Percentiles rank a stretch among this genome's conserved stretches.
Evolutionary conservation across 2,329 filamentous ascomycete genomes (phyloP).

Genomic region (Microsporum canis): DNA sequence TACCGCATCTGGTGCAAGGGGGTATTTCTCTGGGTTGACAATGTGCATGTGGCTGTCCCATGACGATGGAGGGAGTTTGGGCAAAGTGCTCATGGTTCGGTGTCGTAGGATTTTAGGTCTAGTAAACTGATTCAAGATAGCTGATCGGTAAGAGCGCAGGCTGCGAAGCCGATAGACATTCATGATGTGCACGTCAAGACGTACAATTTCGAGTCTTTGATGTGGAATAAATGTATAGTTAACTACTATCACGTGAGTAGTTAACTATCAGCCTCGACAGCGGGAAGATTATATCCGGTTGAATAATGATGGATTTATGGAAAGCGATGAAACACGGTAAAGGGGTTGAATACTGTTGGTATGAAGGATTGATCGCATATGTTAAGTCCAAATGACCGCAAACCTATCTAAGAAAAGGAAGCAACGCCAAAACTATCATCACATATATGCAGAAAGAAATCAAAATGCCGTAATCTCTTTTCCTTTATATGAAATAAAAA

Average conservation of each 20-base stretch:
- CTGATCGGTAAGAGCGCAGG: neutral
- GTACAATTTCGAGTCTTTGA: too few species aligned
- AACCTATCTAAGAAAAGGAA: neutral
- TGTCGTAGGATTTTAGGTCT: neutral
- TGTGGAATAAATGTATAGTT: too few species aligned
- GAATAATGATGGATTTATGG: too few species aligned
- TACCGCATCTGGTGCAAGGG: constrained; percentile 37
- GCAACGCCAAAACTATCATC: neutral
- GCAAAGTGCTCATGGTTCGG: neutral
- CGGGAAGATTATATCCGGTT: too few species aligned
- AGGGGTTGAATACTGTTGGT: too few species aligned
- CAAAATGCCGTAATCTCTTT: neutral
- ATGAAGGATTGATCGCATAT: neutral
- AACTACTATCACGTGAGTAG: too few species aligned
- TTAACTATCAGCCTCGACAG: too few species aligned
- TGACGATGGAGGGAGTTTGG: constrained; percentile 26
- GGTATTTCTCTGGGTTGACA: constrained; percentile 43
- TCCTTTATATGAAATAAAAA: neutral
- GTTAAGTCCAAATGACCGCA: neutral
- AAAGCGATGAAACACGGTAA: neutral
- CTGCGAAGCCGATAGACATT: neutral
- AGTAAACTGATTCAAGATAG: neutral
- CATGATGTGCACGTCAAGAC: neutral
- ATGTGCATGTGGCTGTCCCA: constrained; percentile 58
- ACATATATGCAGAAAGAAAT: neutral